Percentiles rank a stretch among this genome's conserved stretches.
Evolutionary conservation across 192 early-diverging fungal species (phyloP).

Genomic region (Podochytrium sp.): DNA sequence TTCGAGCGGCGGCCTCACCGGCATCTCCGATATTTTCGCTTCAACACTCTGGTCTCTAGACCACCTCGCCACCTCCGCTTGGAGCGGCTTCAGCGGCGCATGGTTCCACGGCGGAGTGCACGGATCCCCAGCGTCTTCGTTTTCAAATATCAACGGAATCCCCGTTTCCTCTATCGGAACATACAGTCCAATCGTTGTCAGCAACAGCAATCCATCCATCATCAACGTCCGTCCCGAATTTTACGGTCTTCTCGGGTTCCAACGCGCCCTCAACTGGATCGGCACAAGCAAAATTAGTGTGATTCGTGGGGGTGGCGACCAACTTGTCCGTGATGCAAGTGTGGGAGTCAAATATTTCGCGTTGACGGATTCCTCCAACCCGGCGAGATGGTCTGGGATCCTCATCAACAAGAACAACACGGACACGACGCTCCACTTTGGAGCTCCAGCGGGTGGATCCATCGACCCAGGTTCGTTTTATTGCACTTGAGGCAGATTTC

Average conservation of each 20-base stretch:
- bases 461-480: too few relatives aligned
- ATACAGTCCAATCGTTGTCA: not conserved
- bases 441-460: not conserved
- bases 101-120: not conserved
- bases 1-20: not conserved
- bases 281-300: not conserved
- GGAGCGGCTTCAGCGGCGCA: not conserved
- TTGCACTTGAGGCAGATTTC: too few relatives aligned
- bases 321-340: not conserved
- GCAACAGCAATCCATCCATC: not conserved
- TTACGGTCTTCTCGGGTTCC: not conserved
- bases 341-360: not conserved
- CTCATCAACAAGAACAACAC: not conserved
- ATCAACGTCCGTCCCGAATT: not conserved
- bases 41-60: not conserved
- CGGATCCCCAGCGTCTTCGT: not conserved
- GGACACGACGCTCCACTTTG: not conserved
- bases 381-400: not conserved
- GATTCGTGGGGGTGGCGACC: not conserved
- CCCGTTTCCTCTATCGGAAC: not conserved
- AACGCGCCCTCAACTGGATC: not conserved
- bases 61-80: conserved; percentile 5
- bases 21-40: not conserved
- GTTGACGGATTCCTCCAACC: not conserved
- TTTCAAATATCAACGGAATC: too few relatives aligned